Percentiles rank a stretch among this genome's conserved stretches.
These are phyloP conservation scores for Cystobasidiopsis lactophilus DNA, from an alignment of 768 basidiomycete genomes.

Conservation along the genomic window DNA sequence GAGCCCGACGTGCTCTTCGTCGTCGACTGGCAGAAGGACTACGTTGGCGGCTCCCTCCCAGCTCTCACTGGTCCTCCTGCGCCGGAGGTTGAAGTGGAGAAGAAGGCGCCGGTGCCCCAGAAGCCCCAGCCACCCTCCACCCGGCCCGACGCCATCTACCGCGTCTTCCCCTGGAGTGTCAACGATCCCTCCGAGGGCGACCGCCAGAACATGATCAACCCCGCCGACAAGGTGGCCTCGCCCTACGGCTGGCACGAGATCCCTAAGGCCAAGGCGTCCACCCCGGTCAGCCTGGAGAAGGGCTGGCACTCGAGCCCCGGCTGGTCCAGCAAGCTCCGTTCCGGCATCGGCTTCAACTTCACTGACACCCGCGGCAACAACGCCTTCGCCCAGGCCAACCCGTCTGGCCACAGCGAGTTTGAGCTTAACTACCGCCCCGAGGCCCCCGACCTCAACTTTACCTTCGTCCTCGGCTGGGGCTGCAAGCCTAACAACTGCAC, in stretches of 20 bases:
- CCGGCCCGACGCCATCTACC: conserved; percentile 16
- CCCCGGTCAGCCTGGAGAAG: not conserved
- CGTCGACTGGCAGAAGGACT: conserved; percentile 56
- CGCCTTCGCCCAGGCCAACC: conserved; percentile 87
- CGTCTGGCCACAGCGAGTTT: conserved; percentile 48
- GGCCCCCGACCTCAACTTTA: conserved; percentile 31
- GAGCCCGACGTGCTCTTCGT: conserved; percentile 36
- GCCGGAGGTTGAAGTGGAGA: not conserved
- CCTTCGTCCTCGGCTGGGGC: conserved; percentile 45
- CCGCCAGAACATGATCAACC: conserved; percentile 7
- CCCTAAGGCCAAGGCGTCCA: conserved; percentile 47
- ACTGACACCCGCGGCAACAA: conserved; percentile 26
- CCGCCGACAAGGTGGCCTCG: conserved; percentile 44
- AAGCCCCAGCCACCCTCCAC: conserved; percentile 18
- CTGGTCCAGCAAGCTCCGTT: not conserved
- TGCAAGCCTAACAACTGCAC: conserved; percentile 32
- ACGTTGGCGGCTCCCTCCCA: conserved; percentile 11
- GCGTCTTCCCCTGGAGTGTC: conserved; percentile 25
- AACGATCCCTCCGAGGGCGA: conserved; percentile 17
- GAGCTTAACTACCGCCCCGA: conserved; percentile 47
- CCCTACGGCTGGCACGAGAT: conserved; percentile 83
- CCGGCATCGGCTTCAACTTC: conserved; percentile 19
- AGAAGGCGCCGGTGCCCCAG: conserved; percentile 1
- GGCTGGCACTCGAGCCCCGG: not conserved
- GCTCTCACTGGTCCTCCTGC: not conserved